Evolutionary conservation across 768 basidiomycete genomes (phyloP).

Genomic region (Tulasnella sp.): DNA sequence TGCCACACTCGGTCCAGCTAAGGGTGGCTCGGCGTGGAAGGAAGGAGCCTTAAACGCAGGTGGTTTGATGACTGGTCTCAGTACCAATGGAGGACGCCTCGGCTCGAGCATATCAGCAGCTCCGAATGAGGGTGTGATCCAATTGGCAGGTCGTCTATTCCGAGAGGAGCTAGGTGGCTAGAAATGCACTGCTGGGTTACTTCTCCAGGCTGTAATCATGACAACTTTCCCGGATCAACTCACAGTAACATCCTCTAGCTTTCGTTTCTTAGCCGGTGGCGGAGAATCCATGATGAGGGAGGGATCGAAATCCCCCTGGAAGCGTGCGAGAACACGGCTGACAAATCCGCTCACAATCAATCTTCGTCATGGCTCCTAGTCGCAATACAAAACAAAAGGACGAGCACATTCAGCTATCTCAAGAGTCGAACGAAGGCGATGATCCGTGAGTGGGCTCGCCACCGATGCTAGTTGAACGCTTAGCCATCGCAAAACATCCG

Average conservation of each 20-base stretch:
- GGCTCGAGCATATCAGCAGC: background rate
- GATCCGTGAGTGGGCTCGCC: background rate
- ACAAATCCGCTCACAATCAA: too few species aligned
- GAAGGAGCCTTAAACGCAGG: background rate
- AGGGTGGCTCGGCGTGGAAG: background rate
- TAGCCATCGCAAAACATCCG: too few species aligned
- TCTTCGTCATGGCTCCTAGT: background rate
- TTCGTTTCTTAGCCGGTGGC: background rate
- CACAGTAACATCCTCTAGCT: background rate
- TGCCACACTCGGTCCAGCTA: too few species aligned
- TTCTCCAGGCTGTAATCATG: too few species aligned
- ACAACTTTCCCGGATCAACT: too few species aligned
- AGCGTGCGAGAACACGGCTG: too few species aligned
- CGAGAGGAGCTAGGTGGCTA: background rate
- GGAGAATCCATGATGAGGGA: background rate
- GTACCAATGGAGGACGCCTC: background rate
- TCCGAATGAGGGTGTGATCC: constrained; percentile 8
- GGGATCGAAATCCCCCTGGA: too few species aligned
- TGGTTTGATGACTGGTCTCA: background rate
- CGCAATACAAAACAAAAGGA: background rate
- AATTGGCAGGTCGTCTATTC: background rate
- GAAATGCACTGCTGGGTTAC: too few species aligned
- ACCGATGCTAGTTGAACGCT: too few species aligned
- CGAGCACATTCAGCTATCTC: constrained; percentile 6
- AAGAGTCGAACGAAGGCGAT: constrained; percentile 7